Conservation (phyloP, 2,329 filamentous ascomycete genomes). For the Fusarium compactum region DNA sequence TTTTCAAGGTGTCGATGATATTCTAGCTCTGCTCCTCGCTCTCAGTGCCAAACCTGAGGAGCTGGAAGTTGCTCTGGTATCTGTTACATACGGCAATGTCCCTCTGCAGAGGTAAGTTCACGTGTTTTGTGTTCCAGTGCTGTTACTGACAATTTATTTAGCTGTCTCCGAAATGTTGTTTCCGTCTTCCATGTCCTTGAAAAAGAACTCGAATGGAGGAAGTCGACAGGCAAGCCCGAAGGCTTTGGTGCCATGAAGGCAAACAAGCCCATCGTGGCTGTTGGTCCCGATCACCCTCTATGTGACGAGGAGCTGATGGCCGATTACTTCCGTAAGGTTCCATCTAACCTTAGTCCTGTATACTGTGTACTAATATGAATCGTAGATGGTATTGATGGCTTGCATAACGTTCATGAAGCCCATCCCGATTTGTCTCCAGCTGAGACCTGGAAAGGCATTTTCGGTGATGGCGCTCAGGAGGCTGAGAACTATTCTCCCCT, state of each 20-base stretch:
- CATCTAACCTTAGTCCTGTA: not conserved
- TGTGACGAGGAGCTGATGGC: slow-evolving; percentile 84
- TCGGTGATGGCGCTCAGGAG: slow-evolving; percentile 58
- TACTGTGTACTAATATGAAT: slow-evolving; percentile 17
- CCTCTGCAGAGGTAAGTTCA: slow-evolving; percentile 77
- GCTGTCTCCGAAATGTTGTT: slow-evolving; percentile 88
- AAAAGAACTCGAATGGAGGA: slow-evolving; percentile 87
- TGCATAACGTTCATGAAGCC: slow-evolving; percentile 80
- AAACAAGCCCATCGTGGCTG: slow-evolving; percentile 84
- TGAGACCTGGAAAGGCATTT: slow-evolving; percentile 80
- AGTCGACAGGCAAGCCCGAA: slow-evolving; percentile 71
- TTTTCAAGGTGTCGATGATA: slow-evolving; percentile 81
- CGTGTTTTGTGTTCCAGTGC: not conserved
- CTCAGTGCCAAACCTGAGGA: slow-evolving; percentile 85
- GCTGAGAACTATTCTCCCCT: slow-evolving; percentile 62
- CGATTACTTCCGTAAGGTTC: slow-evolving; percentile 86
- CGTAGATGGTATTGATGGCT: slow-evolving; percentile 78
- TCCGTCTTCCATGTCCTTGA: slow-evolving; percentile 93
- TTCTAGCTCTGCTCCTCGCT: slow-evolving; percentile 87
- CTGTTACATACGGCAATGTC: slow-evolving; percentile 94
- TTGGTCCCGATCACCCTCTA: slow-evolving; percentile 87
- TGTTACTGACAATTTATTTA: slow-evolving; percentile 50
- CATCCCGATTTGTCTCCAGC: slow-evolving; percentile 79
- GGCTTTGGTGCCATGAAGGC: slow-evolving; percentile 80
- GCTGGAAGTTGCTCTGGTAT: slow-evolving; percentile 86